Conservation (phyloP, 768 basidiomycete genomes). For the Tylopilus sp. region DNA sequence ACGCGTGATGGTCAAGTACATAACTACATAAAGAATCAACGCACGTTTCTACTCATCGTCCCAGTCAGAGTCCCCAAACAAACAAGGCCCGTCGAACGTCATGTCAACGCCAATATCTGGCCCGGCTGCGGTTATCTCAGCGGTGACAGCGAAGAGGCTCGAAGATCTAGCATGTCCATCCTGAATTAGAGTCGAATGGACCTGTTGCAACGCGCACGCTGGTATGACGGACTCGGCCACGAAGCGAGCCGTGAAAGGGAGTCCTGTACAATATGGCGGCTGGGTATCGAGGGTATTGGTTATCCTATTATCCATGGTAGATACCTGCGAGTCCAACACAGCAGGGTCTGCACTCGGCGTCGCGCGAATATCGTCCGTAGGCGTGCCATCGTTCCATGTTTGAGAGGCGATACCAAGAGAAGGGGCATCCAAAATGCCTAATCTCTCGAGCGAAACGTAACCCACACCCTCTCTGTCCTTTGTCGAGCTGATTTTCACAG, state of each 20-base stretch:
- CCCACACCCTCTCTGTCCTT: slow-evolving; percentile 28
- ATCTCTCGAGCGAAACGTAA: slow-evolving; percentile 3
- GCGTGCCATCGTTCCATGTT: not conserved
- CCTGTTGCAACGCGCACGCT: not conserved
- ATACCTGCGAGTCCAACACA: not conserved
- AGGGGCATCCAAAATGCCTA: not conserved
- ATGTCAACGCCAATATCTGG: slow-evolving; percentile 3
- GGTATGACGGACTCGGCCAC: not conserved
- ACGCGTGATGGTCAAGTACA: not conserved
- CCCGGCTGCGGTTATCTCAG: not conserved
- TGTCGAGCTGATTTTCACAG: slow-evolving; percentile 16
- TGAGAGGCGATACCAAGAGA: not conserved
- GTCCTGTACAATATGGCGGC: not conserved
- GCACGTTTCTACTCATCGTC: slow-evolving; percentile 19
- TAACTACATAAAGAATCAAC: not conserved
- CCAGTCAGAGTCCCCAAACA: slow-evolving; percentile 30
- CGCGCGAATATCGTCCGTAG: not conserved
- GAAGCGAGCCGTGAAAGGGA: not conserved
- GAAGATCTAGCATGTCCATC: not conserved
- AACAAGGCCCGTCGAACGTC: slow-evolving; percentile 25
- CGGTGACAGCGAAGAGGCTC: not conserved
- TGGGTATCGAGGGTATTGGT: not conserved
- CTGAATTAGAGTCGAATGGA: not conserved
- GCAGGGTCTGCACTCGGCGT: not conserved
- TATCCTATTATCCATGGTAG: not conserved